phyloP scores from a whole-genome alignment of 1,284 basidiomycete species.

The Naganishia sp. region DNA sequence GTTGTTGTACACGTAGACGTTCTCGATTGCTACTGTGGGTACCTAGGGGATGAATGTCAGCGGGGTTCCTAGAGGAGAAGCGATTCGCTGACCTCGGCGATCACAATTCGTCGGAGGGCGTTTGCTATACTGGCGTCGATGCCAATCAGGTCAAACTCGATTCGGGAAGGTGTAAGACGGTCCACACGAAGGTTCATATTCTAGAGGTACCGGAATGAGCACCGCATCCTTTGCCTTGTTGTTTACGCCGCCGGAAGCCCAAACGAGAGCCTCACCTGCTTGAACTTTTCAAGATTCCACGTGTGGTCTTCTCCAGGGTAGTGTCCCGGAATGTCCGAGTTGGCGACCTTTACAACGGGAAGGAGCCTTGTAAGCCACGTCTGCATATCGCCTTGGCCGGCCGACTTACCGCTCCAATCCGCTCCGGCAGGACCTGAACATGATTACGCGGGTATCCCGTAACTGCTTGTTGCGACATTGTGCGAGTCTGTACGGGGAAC shows the following conservation, averaged over 20 bases:
- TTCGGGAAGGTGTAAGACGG: slow-evolving; percentile 72
- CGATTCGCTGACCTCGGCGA: slow-evolving; percentile 74
- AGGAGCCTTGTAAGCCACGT: slow-evolving; percentile 17
- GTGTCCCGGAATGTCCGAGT: slow-evolving; percentile 83
- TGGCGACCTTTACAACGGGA: slow-evolving; percentile 63
- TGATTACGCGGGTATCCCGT: slow-evolving; percentile 55
- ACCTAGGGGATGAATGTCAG: slow-evolving; percentile 60
- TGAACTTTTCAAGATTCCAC: slow-evolving; percentile 76
- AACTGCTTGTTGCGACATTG: slow-evolving; percentile 1
- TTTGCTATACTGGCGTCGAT: slow-evolving; percentile 97
- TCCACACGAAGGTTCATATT: slow-evolving; percentile 72
- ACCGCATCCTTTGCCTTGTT: background rate
- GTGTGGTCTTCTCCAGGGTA: slow-evolving; percentile 78
- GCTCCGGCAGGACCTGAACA: slow-evolving; percentile 67
- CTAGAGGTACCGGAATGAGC: slow-evolving; percentile 57
- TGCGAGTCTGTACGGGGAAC: background rate
- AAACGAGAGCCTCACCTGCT: slow-evolving; percentile 60
- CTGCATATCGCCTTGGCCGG: too few relatives aligned
- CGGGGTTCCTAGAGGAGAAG: background rate
- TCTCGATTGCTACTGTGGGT: slow-evolving; percentile 88
- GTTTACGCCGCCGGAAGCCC: too few relatives aligned
- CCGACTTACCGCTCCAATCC: slow-evolving; percentile 60
- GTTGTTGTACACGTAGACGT: slow-evolving; percentile 94
- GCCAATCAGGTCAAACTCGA: slow-evolving; percentile 94
- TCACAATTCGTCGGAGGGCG: slow-evolving; percentile 84